Conservation (phyloP, 2,329 filamentous ascomycete genomes). For the Torrubiellomyces zombiae region DNA sequence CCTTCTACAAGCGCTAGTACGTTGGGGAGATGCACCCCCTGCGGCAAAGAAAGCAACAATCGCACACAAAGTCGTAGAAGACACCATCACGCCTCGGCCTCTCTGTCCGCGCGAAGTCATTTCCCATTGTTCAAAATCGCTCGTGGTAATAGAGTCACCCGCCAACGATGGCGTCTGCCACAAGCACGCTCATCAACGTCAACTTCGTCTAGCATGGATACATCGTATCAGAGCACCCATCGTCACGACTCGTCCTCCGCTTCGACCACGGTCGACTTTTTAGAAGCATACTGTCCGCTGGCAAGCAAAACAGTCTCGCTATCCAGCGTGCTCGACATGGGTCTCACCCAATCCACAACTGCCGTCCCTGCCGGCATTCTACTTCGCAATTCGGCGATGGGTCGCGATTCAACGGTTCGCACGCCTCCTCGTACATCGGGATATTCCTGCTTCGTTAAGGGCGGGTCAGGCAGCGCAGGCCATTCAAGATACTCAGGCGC, state of each 20-base stretch:
- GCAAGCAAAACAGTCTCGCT: background rate
- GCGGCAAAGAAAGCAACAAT: too few species aligned
- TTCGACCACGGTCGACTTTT: slow-evolving; percentile 10
- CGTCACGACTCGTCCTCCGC: slow-evolving; percentile 5
- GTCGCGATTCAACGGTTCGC: background rate
- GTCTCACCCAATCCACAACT: background rate
- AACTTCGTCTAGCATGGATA: too few species aligned
- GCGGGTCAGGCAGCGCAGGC: slow-evolving; percentile 1
- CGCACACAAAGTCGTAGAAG: too few species aligned
- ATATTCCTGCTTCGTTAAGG: background rate
- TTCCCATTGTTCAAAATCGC: too few species aligned
- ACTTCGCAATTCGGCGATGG: background rate
- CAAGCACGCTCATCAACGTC: too few species aligned
- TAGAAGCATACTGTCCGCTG: slow-evolving; percentile 2
- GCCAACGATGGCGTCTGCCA: too few species aligned
- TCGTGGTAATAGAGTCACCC: too few species aligned
- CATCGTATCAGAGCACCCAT: too few species aligned
- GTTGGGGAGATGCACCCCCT: too few species aligned
- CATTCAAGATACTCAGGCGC: slow-evolving; percentile 1
- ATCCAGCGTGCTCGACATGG: background rate
- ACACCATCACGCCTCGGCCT: too few species aligned
- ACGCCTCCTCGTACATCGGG: background rate
- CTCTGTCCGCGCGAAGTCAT: too few species aligned
- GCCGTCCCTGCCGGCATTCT: background rate
- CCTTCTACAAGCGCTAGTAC: too few species aligned